Evolutionary conservation across 2,329 filamentous ascomycete genomes (phyloP), one percentile per base, ranked within the genome.

Genomic region (Talaromyces albobiverticillius): DNA sequence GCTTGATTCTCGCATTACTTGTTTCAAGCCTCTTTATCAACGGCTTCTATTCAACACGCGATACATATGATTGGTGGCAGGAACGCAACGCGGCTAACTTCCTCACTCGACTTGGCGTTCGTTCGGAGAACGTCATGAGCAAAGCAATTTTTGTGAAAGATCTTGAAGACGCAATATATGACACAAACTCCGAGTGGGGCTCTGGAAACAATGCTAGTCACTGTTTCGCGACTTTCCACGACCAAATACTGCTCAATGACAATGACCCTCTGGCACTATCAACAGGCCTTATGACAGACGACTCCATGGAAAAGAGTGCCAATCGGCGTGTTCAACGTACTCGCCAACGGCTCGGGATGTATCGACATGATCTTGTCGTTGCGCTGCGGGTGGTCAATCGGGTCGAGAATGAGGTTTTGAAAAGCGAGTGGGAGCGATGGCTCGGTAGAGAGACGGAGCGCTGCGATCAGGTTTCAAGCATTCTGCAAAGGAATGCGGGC

Each of bases 391-490:
- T 96, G 2, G 86, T 97, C 57, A 96, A 97, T 71, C 87, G 82
- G 54, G 85, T 97, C 25, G 94, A 97, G 76, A 81, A 82, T 55
- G 91, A 96, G 70, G 86, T 96, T 69, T 72, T 97, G 51, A 82
- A 85, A 64, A 87, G 88, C 0, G 93, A 96, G 70, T 99, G 91
- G 87, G 92, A 96, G 74, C 89, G 89, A 59, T 99, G 93, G 92
- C 80, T 97, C 26, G 72, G 82, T 3, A 87, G 89, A 61, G 94
- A 99, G 74, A 86, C 85, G 59, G 72, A 79, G 31, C 82, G 89
- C 46, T 99, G 94, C 69, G 83, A 83, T 54, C 82, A 87, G 65
- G 70, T 84, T 7, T 77, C 79, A 38, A 67, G 66, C 13, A 71
- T 84, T 61, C 65, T 82, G 10, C 60, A 62, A 20, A 43, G 57